Evolutionary conservation across 495 filamentous ascomycete species (phyloP), one percentile per base, ranked within the genome.

Genomic region (Penicillium malachiteum): DNA sequence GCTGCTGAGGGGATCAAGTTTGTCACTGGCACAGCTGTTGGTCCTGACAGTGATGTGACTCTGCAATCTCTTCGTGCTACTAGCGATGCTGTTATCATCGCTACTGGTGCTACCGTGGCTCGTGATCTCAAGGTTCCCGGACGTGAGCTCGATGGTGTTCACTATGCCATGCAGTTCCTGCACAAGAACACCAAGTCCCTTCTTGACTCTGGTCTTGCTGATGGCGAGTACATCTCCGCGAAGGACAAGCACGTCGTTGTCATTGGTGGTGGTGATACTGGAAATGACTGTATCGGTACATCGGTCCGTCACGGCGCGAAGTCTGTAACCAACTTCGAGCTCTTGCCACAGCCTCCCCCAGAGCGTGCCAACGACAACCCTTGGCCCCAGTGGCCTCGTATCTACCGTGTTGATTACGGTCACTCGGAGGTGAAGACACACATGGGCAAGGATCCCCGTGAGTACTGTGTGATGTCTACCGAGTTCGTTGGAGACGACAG

Each of bases 241-340:
- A 96, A 96, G 76, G 92, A 86, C 74, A 97, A 97, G 81, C 73
- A 99, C 65, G 95, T 99, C 50, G 83, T 99, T 44, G 94, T 99
- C 64, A 97, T 99, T 70, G 94, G 94, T 63, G 94, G 94, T 74
- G 94, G 94, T 81, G 94, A 99, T 71, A 99, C 94, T 42, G 94
- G 94, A 64, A 99, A 99, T 70, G 94, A 99, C 74, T 99, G 94
- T 75, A 97, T 99, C 70, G 94, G 95, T 71, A 99, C 94, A 40
- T 95, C 95, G 5, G 91, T 99, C 59, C 95, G 94, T 48, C 94
- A 99, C 70, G 94, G 94, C 51, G 94, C 94, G 60, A 96, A 94
- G 73, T 95, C 89, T 3, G 91, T 99, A 54, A 87, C 87, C 71
- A 99, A 99, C 83, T 97, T 99, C 63, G 94, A 99, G 78, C 80